Base-by-base conservation (phyloP, 2,329 filamentous ascomycete species). In the Exophiala alcalophila region DNA sequence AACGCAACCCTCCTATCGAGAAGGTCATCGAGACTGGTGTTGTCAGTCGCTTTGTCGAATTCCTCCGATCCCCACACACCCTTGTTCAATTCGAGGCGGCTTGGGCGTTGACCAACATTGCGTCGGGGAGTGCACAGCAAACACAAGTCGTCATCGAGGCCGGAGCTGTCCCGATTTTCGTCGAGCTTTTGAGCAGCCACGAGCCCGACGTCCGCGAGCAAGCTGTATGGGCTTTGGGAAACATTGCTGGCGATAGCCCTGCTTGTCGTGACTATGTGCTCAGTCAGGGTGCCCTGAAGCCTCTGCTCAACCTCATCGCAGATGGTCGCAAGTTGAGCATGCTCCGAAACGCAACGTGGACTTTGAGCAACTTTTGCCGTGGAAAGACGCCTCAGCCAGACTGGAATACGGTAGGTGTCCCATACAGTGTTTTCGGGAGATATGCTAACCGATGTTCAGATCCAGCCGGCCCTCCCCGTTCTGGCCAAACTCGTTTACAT, bases 291-390 rank as follows among this genome's bases (percentile, higher is more conserved):
- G 92, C 92, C 51, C 80, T 98, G 38, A 88, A 88, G 67, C 92
- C 92, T 38, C 78, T 98, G 44, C 80, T 98, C 44, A 80, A 81
- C 61, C 79, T 98, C 30, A 81, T 98, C 44, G 91, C 91, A 40
- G 92, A 98, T 68, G 96, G 92, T 73, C 89, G 92, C 62, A 98
- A 98, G 77, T 76, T 98, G 45, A 97, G 90, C 78, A 98, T 98
- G 92, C 83, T 98, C 38, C 81, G 92, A 57, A 98, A 98, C 65
- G 92, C 92, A 24, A 98, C 92, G 16, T 98, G 92, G 92, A 98
- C 92, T 30, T 74, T 98, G 44, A 97, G 92, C 78, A 98, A 98
- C 77, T 98, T 98, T 73, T 98, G 92, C 74, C 88, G 92, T 76
- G 92, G 92, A 71, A 98, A 98, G 80, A 96, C 91, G 6, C 92